phyloP scores from a whole-genome alignment of 2,329 filamentous ascomycete genomes.

The Emmonsia crescens region DNA sequence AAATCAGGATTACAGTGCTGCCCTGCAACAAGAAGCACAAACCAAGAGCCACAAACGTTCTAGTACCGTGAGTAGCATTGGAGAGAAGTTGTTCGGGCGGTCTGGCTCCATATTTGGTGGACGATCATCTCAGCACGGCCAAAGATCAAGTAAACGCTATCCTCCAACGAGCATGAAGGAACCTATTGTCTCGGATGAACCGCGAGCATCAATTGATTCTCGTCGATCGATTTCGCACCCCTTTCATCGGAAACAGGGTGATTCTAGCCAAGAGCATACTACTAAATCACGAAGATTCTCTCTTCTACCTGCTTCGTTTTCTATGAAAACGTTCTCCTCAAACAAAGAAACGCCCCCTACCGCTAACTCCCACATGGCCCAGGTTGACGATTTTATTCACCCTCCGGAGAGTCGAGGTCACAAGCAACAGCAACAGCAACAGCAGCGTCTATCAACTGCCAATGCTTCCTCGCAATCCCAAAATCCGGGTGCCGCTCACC shows the following conservation, averaged over 20 bases:
- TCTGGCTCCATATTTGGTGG: constrained; percentile 72
- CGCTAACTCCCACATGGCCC: constrained; percentile 33
- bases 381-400: constrained; percentile 15
- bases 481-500: constrained; percentile 13
- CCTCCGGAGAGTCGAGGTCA: constrained; percentile 16
- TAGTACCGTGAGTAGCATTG: constrained; percentile 67
- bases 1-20: constrained; percentile 46
- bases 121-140: constrained; percentile 27
- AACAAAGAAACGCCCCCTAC: constrained; percentile 40
- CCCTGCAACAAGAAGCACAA: constrained; percentile 36
- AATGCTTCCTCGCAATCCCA: neutral
- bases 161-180: constrained; percentile 75
- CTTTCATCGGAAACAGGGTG: constrained; percentile 59
- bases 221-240: constrained; percentile 61
- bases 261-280: constrained; percentile 45
- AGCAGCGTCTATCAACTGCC: constrained; percentile 26
- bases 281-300: constrained; percentile 59
- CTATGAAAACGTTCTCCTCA: constrained; percentile 53
- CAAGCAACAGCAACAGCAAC: constrained; percentile 4
- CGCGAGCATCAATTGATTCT: constrained; percentile 60
- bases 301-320: constrained; percentile 54
- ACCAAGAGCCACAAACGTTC: constrained; percentile 53
- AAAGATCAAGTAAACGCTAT: constrained; percentile 55
- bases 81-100: constrained; percentile 74
- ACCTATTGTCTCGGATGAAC: constrained; percentile 48